Base-by-base conservation (phyloP, 164 flowering plant species). In the Dillenia suffruticosa region DNA sequence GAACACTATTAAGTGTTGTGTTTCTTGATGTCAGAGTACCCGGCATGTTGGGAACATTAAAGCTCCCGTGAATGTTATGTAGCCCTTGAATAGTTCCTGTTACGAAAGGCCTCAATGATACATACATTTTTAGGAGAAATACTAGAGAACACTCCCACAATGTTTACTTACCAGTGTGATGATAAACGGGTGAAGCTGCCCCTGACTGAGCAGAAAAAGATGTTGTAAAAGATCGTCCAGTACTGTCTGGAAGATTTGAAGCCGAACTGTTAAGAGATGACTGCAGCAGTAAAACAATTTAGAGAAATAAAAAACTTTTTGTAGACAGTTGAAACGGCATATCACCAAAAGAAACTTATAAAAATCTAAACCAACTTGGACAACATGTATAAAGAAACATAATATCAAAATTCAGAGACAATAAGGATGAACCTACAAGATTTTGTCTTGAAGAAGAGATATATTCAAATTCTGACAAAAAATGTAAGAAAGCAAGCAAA, bases 171-270 rank as follows among this genome's bases (percentile, higher is more conserved):
- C 92, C 97, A 45, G 82, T 70, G 62, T 88, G 92, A 69, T 90
- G 91, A 67, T 78, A 84, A 72, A 69, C 86, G 44, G 97, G 83
- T 46, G 84, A 76, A 13, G 86, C 74, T 11, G 87, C 81, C 47
- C 88, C 94, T 70, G 95, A 82, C 66, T 88, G 90, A 66, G 84
- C 80, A 66, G 97, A 82, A 72, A 80, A 88, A 15, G 90, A 80
- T 49, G 92, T 66, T 14, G 85, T 44, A 67, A 83, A 90, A 56
- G 89, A 74, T 51, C 97, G 79, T 16, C 89, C 92, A 54, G 78
- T 60, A 17, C 81, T 63, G 64, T 90, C 97, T 60, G 77, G 84
- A 72, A 90, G 77, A 74, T 84, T 90, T 61, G 95, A 84, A 59
- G 77, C 68, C 44, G 95, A 90, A 24, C 88, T 89, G 55, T 75